A percentile compares a stretch with the other conserved stretches of the same genome.
Evolutionary conservation across 2,329 filamentous ascomycete species (phyloP).

Genomic region (Alternaria conjuncta): DNA sequence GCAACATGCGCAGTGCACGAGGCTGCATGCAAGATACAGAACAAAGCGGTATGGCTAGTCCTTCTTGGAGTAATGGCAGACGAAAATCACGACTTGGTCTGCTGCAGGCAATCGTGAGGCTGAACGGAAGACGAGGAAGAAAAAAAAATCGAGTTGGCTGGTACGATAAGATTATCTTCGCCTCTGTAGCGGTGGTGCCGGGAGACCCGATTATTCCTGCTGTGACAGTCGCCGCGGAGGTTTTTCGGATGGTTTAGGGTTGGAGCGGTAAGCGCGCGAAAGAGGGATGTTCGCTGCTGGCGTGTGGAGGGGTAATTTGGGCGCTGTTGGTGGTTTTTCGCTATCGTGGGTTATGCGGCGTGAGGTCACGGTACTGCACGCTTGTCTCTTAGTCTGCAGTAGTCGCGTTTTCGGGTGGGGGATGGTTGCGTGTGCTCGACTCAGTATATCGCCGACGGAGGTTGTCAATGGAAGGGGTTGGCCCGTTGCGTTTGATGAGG

Average conservation of each 20-base stretch:
- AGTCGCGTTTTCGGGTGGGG: conserved; percentile 11
- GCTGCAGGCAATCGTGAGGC: conserved; percentile 1
- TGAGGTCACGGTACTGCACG: conserved; percentile 14
- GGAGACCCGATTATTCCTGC: not conserved
- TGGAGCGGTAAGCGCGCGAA: conserved; percentile 17
- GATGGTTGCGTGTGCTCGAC: conserved; percentile 4
- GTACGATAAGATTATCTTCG: not conserved
- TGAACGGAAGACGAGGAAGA: not conserved
- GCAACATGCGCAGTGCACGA: not conserved
- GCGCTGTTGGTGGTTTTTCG: not conserved
- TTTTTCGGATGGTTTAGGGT: not conserved
- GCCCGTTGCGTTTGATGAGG: not conserved
- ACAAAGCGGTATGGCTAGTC: not conserved
- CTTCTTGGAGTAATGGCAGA: not conserved
- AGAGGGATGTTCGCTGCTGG: conserved; percentile 2
- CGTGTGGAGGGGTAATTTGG: conserved; percentile 8
- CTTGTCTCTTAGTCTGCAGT: conserved; percentile 14
- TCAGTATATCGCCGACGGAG: not conserved
- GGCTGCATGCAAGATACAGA: not conserved
- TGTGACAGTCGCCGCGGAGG: not conserved
- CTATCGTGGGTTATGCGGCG: conserved; percentile 11
- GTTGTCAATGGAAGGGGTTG: not conserved
- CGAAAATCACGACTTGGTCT: not conserved
- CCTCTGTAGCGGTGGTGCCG: not conserved
- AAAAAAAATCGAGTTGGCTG: not conserved